Percentiles rank a stretch among this genome's conserved stretches.
Conservation (phyloP, 805 yeast species). For the Kazachstania viticola region DNA sequence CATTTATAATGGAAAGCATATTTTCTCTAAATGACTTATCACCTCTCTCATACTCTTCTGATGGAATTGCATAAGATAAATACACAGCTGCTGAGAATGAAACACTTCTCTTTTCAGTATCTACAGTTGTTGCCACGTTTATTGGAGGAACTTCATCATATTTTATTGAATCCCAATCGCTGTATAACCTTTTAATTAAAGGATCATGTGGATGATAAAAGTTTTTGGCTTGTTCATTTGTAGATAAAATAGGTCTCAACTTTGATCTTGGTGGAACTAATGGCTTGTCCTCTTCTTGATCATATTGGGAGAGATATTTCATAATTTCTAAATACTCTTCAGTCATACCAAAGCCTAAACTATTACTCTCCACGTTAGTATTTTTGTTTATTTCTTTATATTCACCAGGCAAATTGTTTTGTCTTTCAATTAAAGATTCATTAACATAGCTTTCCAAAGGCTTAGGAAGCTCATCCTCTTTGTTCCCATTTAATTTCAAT, state of each 20-base stretch:
- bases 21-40: constrained; percentile 15
- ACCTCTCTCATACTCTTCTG: constrained; percentile 20
- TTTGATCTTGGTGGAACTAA: constrained; percentile 18
- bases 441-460: neutral
- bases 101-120: constrained; percentile 6
- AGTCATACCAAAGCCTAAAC: neutral
- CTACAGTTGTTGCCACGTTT: neutral
- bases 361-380: neutral
- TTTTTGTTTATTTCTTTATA: neutral
- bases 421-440: neutral
- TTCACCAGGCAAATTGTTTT: neutral
- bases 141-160: constrained; percentile 1
- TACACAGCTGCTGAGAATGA: constrained; percentile 19
- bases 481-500: constrained; percentile 10
- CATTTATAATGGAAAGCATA: constrained; percentile 9
- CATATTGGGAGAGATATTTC: neutral
- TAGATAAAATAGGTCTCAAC: constrained; percentile 13
- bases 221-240: constrained; percentile 10
- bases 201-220: constrained; percentile 11
- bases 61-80: constrained; percentile 20
- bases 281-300: neutral
- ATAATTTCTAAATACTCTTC: no score
- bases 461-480: neutral
- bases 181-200: constrained; percentile 1
- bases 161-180: neutral